Evolutionary conservation across 768 basidiomycete genomes (phyloP), one percentile per base, ranked within the genome.

Genomic region (Mycena galopus): DNA sequence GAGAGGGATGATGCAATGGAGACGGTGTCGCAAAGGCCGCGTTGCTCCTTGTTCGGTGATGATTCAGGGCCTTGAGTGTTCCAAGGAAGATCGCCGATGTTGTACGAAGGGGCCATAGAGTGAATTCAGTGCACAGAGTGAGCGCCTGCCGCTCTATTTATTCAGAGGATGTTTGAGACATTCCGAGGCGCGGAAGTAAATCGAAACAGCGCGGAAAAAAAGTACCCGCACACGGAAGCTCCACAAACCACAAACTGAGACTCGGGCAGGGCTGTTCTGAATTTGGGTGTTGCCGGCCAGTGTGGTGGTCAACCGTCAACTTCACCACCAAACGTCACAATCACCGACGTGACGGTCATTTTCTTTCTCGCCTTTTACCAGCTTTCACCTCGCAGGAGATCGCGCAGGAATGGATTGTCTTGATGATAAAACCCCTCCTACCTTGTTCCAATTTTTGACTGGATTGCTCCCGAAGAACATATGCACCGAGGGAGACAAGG

Each of bases 81-180:
- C 57, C 53, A 62, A 32, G 68, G 55, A 5, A 73, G 73, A 33
- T 66, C 59, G 44, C 12, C 25, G 37, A 69, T 73, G 50, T 65
- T 69, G 68, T 65, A 69, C 8, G 73, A 57, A 29, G 65, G 59
- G 51, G 73, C 11, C 64, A 73, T 69, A 30, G 32, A 42, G 23
- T 17, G 33, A 4, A 33, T 35, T 57, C 56, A 12, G 44, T 27
- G 9, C 2, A n/a, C 2, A 65, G 21, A 53, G 56, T 25, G 39
- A 16, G 19, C 21, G 19, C 35, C 25, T 29, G 44, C 27, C 33
- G 47, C 47, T 51, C 30, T 55, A 67, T 61, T 30, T 72, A 66
- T 55, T 30, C 39, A n/a, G 27, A 12, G 39, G 63, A 44, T 47
- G 47, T 58, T 42, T 71, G 9, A 71, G 69, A 71, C 62, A 65